Base-by-base conservation (phyloP, 345 rosid genomes). In the Lagerstroemia speciosa region DNA sequence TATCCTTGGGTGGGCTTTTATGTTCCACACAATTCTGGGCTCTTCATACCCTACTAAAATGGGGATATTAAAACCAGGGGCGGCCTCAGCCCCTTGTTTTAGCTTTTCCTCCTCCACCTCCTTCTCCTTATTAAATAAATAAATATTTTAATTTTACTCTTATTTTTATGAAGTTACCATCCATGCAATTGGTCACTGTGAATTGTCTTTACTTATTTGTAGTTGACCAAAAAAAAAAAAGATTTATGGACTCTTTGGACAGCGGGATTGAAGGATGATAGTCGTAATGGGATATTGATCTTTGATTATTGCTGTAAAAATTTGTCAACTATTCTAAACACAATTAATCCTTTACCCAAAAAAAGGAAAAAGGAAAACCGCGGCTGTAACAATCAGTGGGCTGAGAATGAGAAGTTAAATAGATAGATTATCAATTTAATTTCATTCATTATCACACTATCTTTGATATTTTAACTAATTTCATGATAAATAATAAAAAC, bases 81-180 rank as follows among this genome's bases (percentile, higher is more conserved):
- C 82, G 84, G 78, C 82, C 88, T 50, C 41, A 7, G 88, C 86
- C 81, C 69, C 75, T 26, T 75, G 88, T 82, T 81, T 79, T 75
- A n/a, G n/a, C n/a, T n/a, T n/a, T 15, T 36, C 63, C 19, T 27
- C 15, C 41, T 34, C 29, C 26, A 6, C 8, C 32, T 3, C 6
- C 11, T 32, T 64, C 20, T 19, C 12, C 22, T 20, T 0, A 1
- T 36, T 36, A 36, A n/a, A n/a, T n/a, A n/a, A n/a, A n/a, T 36
- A 4, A 36, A 4, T 9, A 2, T 36, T 41, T 41, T 41, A 14
- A 14, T 41, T 8, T 9, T 48, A 22, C 16, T 27, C 45, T 50
- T 67, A 40, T 52, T 7, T 0, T 8, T 16, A 11, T 58, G 34
- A 58, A 30, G 63, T 58, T 58, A 34, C 34, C 63, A 27, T 2